Base-by-base conservation (phyloP, 208 protist species). In the Tetramitus jugosus region DNA sequence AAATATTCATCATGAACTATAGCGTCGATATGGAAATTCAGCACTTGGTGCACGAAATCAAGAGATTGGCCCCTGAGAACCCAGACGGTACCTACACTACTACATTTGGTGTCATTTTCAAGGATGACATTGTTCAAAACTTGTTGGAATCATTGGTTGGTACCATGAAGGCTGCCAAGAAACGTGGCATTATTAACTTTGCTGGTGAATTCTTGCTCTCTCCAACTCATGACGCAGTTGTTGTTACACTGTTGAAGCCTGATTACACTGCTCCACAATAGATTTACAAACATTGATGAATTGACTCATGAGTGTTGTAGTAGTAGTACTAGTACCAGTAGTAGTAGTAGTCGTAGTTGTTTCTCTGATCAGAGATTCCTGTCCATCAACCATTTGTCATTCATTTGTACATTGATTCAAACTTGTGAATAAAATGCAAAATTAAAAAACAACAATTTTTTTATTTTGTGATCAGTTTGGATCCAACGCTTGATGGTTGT, bases 61-160 rank as follows among this genome's bases (percentile, higher is more conserved):
- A 69, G 62, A 39, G 62, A 45, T 43, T 42, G 26, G 62, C 33
- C 43, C 35, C 35, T n/a, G 62, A 40, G 14, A n/a, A n/a, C n/a
- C n/a, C n/a, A n/a, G n/a, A n/a, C n/a, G n/a, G n/a, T n/a, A 31
- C 35, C 43, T 26, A 40, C 13, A 69, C 31, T 13, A 26, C 14
- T 40, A 69, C 62, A 2, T 69, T 69, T n/a, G 62, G 62, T 29
- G 35, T 43, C 8, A 14, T 69, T 14, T 69, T 69, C 62, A 13
- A 69, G 20, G 62, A 69, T n/a, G 62, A 69, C 33, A 69, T 43
- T 26, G 23, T 69, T 43, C 62, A 69, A 69, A 69, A 69, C n/a
- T 39, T 69, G n/a, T 56, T 56, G 20, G 49, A 56, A 56, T 56
- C 49, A 56, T 20, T 56, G 10, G 31, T 69, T 26, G 62, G 62